These are phyloP conservation scores for Aureobasidium sp. DNA, from an alignment of 2,329 filamentous ascomycete genomes.

Conservation along the genomic window DNA sequence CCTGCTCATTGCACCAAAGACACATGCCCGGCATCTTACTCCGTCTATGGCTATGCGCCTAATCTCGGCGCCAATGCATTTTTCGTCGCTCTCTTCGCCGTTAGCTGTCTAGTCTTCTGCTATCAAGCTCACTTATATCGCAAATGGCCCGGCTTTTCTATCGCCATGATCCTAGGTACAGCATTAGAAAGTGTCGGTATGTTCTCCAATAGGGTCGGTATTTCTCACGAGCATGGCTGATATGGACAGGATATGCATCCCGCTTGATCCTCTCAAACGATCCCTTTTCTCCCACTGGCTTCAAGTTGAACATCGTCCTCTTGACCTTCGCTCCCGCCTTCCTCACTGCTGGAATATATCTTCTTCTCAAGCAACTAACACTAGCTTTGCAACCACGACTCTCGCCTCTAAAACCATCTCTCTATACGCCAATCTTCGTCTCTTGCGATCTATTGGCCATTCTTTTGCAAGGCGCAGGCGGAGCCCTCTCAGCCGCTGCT, in stretches of 20 bases:
- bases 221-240: neutral
- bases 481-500: conserved; percentile 50
- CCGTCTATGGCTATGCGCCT: conserved; percentile 29
- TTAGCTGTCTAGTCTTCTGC: conserved; percentile 27
- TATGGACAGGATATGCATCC: conserved; percentile 31
- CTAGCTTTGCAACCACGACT: conserved; percentile 33
- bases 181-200: conserved; percentile 34
- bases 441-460: conserved; percentile 53
- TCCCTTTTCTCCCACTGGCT: conserved; percentile 37
- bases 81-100: conserved; percentile 33
- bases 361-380: conserved; percentile 38
- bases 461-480: conserved; percentile 52
- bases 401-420: conserved; percentile 24
- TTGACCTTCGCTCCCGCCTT: conserved; percentile 41
- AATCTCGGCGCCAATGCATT: conserved; percentile 33
- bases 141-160: conserved; percentile 35
- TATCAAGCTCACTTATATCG: conserved; percentile 29
- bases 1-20: conserved; percentile 6
- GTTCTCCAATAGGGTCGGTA: too few relatives aligned
- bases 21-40: conserved; percentile 8
- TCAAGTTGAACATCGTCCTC: conserved; percentile 39
- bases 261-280: conserved; percentile 37
- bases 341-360: conserved; percentile 40
- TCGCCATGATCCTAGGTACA: conserved; percentile 36
- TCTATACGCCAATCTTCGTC: conserved; percentile 52